Percentiles rank a stretch among this genome's conserved stretches.
These are phyloP conservation scores for Trichodelitschia bisporula DNA, from an alignment of 495 filamentous ascomycete species.

Conservation along the genomic window DNA sequence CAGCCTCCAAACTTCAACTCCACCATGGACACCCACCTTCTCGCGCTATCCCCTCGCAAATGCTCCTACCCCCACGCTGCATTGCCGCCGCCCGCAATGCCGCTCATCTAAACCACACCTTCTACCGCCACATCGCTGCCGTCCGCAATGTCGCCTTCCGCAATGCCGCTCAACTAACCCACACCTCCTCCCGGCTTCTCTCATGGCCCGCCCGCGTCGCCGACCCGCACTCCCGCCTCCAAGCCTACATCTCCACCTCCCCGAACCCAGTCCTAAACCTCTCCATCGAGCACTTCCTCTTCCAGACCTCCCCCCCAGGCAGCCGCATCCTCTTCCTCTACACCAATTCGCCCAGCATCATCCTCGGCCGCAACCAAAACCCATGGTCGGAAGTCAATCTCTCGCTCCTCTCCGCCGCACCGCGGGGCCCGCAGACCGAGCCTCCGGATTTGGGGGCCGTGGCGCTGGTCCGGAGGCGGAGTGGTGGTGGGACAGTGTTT, in stretches of 20 bases:
- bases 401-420: constrained; percentile 18
- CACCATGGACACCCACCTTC: too few relatives aligned
- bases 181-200: too few relatives aligned
- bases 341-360: constrained; percentile 57
- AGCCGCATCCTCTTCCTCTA: constrained; percentile 72
- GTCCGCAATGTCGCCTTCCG: too few relatives aligned
- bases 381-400: constrained; percentile 85
- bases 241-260: constrained; percentile 55
- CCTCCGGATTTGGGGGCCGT: constrained; percentile 18
- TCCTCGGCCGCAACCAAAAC: constrained; percentile 92
- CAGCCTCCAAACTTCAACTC: too few relatives aligned
- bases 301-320: constrained; percentile 40
- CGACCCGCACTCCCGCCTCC: constrained; percentile 20
- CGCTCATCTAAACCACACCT: too few relatives aligned
- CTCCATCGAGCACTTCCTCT: constrained; percentile 79
- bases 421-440: neutral
- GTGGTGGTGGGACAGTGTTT: constrained; percentile 79
- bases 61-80: too few relatives aligned
- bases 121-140: too few relatives aligned
- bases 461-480: constrained; percentile 53
- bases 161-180: too few relatives aligned
- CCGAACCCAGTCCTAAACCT: constrained; percentile 75
- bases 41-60: too few relatives aligned
- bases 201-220: too few relatives aligned
- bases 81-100: too few relatives aligned